A percentile compares a stretch with the other conserved stretches of the same genome.
Evolutionary conservation across 345 rosid genomes (phyloP).

Genomic region (Pugionium dolabratum): DNA sequence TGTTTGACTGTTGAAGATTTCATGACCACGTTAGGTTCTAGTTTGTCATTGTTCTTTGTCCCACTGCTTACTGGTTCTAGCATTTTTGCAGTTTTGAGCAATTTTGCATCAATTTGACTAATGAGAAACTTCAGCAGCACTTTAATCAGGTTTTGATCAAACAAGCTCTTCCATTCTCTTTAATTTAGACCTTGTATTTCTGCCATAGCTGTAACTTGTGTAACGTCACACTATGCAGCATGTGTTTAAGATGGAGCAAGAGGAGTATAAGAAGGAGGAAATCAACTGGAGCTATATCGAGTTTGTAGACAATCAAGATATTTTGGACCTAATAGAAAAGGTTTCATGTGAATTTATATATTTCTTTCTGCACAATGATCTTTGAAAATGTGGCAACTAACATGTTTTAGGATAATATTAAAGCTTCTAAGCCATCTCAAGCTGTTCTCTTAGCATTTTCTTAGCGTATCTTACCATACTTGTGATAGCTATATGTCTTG

Average conservation of each 20-base stretch:
- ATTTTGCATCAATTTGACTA: constrained; percentile 95
- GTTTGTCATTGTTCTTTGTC: constrained; percentile 6
- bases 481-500: constrained; percentile 9
- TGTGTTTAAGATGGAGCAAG: constrained; percentile 99
- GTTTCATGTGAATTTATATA: constrained; percentile 42
- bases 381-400: neutral
- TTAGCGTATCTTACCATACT: constrained; percentile 7
- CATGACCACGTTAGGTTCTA: too few species aligned
- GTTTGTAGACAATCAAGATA: constrained; percentile 94
- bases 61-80: constrained; percentile 29
- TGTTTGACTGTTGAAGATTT: too few species aligned
- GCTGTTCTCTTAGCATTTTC: constrained; percentile 3
- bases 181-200: constrained; percentile 17
- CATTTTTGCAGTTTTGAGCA: constrained; percentile 80
- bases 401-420: constrained; percentile 1
- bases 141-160: constrained; percentile 78
- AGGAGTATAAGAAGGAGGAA: constrained; percentile 92
- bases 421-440: constrained; percentile 16
- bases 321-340: constrained; percentile 97
- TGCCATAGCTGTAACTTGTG: constrained; percentile 22
- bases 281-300: constrained; percentile 99
- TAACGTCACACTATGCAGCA: constrained; percentile 60
- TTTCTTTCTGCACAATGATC: constrained; percentile 13
- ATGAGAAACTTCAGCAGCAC: constrained; percentile 96
- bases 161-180: constrained; percentile 17